Evolutionary conservation across 345 rosid species (phyloP), one percentile per base, ranked within the genome.

Genomic region (Boechera divaricarpa): DNA sequence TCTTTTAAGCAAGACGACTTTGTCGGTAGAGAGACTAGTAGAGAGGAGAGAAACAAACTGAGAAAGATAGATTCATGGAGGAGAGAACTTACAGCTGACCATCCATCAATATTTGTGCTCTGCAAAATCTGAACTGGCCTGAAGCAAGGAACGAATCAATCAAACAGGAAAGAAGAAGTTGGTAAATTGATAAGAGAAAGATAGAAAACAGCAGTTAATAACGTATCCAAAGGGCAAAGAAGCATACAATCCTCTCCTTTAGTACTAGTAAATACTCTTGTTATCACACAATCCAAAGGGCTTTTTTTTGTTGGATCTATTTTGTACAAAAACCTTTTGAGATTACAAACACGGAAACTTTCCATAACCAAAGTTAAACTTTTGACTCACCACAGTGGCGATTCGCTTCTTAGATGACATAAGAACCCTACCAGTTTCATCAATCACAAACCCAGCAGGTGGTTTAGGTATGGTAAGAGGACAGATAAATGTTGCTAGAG

Each of bases 91-190:
- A 94, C 98, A 76, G 93, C 96, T 68, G 96, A 87, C 98, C 98
- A 94, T 49, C 96, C 96, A 70, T 87, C 93, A 45, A 88, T 75
- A 75, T 94, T 90, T 7, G 81, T 87, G 78, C 96, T 91, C 89
- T 91, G 90, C 76, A 94, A 73, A 75, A 94, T 86, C 84, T 86
- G 91, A 79, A 94, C 87, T 9, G 98, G 98, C 88, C 98, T 94
- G 90, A 90, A 83, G n/a, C 48, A 81, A 74, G 35, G 63, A 77
- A 41, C 18, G 21, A 66, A 63, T 29, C 36, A 56, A 77, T 59
- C 54, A 54, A 77, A 31, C 73, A 41, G 53, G 12, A 62, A 56
- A 7, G 24, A 72, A 58, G 63, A 68, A 45, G 11, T 54, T 8
- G 59, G 44, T 55, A 44, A 44, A 42, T 62, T 53, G 35, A 15